These are phyloP conservation scores for Lepidium aucheri DNA, from an alignment of 345 rosid genomes.

Conservation along the genomic window DNA sequence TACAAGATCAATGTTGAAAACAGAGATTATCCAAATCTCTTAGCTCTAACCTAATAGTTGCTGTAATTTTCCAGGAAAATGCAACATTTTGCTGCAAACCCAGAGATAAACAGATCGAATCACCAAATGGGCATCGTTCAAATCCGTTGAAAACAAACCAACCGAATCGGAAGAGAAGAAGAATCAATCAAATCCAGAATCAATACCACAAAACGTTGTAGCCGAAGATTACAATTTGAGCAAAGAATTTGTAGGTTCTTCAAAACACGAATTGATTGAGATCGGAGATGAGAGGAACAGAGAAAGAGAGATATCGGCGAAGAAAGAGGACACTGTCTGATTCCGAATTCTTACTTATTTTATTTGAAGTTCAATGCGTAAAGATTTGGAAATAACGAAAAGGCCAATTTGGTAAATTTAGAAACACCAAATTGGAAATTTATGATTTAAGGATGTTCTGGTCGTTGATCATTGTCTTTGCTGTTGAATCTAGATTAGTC, in stretches of 20 bases:
- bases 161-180: neutral
- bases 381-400: constrained; percentile 23
- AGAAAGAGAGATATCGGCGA: constrained; percentile 20
- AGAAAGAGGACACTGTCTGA: constrained; percentile 24
- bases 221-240: neutral
- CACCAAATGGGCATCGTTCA: constrained; percentile 8
- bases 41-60: too few relatives aligned
- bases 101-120: constrained; percentile 9
- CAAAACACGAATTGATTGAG: constrained; percentile 9
- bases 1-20: constrained; percentile 6
- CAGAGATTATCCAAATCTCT: constrained; percentile 16
- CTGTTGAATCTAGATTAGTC: neutral
- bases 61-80: neutral
- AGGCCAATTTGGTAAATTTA: constrained; percentile 12
- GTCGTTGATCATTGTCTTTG: constrained; percentile 17
- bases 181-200: neutral
- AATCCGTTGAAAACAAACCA: neutral
- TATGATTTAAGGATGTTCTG: constrained; percentile 15
- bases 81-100: neutral
- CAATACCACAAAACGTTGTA: neutral
- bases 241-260: constrained; percentile 11
- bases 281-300: constrained; percentile 16
- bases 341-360: constrained; percentile 13
- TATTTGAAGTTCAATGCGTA: neutral
- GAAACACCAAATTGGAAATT: neutral